phyloP scores from a whole-genome alignment of 805 yeast genomes.

The Komagataella populi region DNA sequence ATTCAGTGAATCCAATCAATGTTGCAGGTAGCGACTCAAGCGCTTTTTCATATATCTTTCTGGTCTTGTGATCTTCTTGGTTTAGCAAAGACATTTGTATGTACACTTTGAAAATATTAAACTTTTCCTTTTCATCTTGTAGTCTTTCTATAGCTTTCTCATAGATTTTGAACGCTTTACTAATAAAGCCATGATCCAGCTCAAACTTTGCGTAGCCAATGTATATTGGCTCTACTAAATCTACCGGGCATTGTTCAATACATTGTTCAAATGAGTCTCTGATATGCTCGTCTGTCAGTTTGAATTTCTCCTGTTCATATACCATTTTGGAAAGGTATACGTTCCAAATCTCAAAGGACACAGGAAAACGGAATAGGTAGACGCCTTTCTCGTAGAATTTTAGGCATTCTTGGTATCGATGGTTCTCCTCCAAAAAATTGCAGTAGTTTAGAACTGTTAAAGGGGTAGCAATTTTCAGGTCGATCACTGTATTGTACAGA shows the following conservation, averaged over 20 bases:
- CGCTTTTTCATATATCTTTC: conserved; percentile 40
- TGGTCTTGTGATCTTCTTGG: conserved; percentile 26
- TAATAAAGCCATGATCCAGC: conserved; percentile 32
- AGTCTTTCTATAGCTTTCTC: conserved; percentile 23
- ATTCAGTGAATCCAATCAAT: conserved; percentile 15
- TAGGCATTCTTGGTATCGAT: conserved; percentile 34
- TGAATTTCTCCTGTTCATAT: conserved; percentile 13
- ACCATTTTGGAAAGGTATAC: conserved; percentile 45
- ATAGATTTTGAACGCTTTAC: conserved; percentile 35
- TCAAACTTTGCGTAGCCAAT: conserved; percentile 52
- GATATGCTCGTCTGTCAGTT: conserved; percentile 34
- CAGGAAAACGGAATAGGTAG: conserved; percentile 43
- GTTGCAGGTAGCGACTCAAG: conserved; percentile 18
- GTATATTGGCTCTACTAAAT: conserved; percentile 33
- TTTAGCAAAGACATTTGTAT: conserved; percentile 24
- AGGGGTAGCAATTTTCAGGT: conserved; percentile 57
- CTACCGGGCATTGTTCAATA: conserved; percentile 33
- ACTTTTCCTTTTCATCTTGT: conserved; percentile 14
- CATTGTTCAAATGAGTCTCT: conserved; percentile 69
- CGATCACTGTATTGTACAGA: conserved; percentile 40
- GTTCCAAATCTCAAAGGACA: conserved; percentile 60
- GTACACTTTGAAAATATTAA: conserved; percentile 28
- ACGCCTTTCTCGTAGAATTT: conserved; percentile 59
- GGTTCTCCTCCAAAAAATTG: conserved; percentile 34
- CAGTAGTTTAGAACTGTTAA: conserved; percentile 54